Evolutionary conservation across 176 grass and related monocot species (phyloP).

Genomic region (Carex pumila): DNA sequence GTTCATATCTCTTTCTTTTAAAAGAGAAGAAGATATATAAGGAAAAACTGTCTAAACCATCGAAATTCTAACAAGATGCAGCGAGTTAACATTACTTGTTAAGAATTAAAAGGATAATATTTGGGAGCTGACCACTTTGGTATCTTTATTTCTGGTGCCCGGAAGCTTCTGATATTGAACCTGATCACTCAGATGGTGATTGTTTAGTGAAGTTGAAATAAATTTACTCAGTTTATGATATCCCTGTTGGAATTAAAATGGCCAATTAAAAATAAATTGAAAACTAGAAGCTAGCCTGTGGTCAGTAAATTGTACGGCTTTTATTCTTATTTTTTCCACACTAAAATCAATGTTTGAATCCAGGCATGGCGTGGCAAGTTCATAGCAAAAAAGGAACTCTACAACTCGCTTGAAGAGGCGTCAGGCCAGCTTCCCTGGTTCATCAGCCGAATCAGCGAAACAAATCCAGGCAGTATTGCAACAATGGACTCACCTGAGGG

Average conservation of each 20-base stretch:
- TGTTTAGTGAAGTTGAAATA: not conserved
- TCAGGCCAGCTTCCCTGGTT: slow-evolving; percentile 85
- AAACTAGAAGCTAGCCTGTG: not conserved
- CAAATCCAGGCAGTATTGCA: slow-evolving; percentile 84
- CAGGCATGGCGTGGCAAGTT: slow-evolving; percentile 83
- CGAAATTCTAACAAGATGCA: not conserved
- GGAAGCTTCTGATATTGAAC: not conserved
- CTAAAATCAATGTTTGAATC: not conserved
- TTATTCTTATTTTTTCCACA: not conserved
- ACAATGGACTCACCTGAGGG: slow-evolving; percentile 59
- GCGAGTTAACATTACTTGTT: not conserved
- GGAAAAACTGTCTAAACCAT: not conserved
- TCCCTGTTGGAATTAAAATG: not conserved
- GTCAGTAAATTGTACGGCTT: not conserved
- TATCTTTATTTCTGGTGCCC: not conserved
- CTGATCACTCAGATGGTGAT: not conserved
- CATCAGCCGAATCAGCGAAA: slow-evolving; percentile 68
- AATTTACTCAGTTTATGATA: slow-evolving; percentile 5
- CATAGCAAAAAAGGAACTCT: slow-evolving; percentile 85
- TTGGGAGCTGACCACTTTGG: not conserved
- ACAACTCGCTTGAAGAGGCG: slow-evolving; percentile 71
- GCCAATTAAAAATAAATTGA: not conserved
- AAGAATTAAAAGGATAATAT: not conserved
- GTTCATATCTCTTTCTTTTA: not conserved
- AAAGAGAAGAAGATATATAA: not conserved